These are phyloP conservation scores for Lagenaria siceraria DNA, from an alignment of 306 rosid species.

Conservation along the genomic window DNA sequence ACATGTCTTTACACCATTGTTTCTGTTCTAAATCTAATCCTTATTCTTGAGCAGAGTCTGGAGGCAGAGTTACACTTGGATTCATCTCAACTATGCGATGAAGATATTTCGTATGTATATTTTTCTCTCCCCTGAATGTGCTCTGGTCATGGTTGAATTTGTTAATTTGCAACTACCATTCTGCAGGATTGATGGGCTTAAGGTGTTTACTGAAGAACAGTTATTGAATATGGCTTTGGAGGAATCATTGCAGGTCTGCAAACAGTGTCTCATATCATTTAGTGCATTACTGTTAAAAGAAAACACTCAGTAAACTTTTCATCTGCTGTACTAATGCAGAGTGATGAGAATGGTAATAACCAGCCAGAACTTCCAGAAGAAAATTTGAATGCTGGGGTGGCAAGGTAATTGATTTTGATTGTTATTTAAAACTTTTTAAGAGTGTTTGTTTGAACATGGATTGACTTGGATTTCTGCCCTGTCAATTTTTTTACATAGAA, in stretches of 20 bases:
- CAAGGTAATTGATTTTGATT: background rate
- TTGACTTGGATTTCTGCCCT: background rate
- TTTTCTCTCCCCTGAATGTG: background rate
- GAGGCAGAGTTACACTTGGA: slow-evolving; percentile 34
- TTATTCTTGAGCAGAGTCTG: slow-evolving; percentile 30
- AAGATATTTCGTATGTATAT: slow-evolving; percentile 44
- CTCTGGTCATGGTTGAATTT: background rate
- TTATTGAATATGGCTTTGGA: slow-evolving; percentile 73
- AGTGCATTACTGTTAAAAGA: background rate
- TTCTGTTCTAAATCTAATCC: background rate
- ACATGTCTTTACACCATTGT: background rate
- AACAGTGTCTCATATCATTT: background rate
- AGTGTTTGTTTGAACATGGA: background rate
- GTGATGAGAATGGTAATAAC: background rate
- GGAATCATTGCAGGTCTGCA: slow-evolving; percentile 34
- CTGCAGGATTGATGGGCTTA: slow-evolving; percentile 68
- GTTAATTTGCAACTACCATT: background rate
- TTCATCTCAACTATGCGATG: slow-evolving; percentile 17
- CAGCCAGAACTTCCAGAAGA: background rate
- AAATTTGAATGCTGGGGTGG: background rate
- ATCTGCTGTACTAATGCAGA: background rate
- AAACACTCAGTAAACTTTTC: background rate
- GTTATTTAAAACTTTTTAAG: background rate
- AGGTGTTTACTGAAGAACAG: slow-evolving; percentile 54
- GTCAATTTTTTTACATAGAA: background rate